Base-by-base conservation (phyloP, 2,329 filamentous ascomycete species). In the Aspergillus tubingensis region DNA sequence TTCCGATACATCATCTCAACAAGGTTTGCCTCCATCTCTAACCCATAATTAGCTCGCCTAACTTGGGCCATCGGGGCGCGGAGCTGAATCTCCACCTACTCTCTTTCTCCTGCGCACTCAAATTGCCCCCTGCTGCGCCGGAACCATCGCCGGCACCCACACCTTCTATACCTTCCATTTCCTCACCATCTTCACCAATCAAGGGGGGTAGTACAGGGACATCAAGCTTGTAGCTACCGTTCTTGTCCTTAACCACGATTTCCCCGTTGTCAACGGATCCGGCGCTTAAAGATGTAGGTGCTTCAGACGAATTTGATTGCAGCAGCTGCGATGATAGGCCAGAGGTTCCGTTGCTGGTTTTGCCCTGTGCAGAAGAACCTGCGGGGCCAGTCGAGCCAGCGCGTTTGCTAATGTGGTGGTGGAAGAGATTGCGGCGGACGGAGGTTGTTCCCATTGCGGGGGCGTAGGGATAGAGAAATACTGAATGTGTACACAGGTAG, bases 111-210 rank as follows among this genome's bases (percentile, higher is more conserved):
- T 65, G 66, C 21, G 59, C 79, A 82, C 82, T 83, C 71, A 87
- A 57, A 49, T 85, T 61, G 74, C 82, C 73, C 85, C 85, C 68
- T 81, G 80, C 62, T 79, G 81, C 58, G 87, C 84, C 66, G 88
- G 65, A 60, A 27, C 88, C 50, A 83, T 75, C 23, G 80, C 82
- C 59, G 77, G 78, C 54, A 82, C 82, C 70, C 65, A 84, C 82
- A 56, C 85, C 83, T 15, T 83, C 79, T 15, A 73, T 73, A 23
- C 74, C 76, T 44, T 80, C 79, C 64, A 78, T 72, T 32, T 76
- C 78, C 38, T 78, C 78, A 3, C 70, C 76, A 53, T 77, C 74
- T 27, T 77, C 75, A n/a, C 72, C 64, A 21, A 76, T 61, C 15
- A 72, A 62, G 8, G 72, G 70, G 19, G 77, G 78, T 27, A 81